Conservation (phyloP, 148 eudicot species). For the Rhododendron ovatum region DNA sequence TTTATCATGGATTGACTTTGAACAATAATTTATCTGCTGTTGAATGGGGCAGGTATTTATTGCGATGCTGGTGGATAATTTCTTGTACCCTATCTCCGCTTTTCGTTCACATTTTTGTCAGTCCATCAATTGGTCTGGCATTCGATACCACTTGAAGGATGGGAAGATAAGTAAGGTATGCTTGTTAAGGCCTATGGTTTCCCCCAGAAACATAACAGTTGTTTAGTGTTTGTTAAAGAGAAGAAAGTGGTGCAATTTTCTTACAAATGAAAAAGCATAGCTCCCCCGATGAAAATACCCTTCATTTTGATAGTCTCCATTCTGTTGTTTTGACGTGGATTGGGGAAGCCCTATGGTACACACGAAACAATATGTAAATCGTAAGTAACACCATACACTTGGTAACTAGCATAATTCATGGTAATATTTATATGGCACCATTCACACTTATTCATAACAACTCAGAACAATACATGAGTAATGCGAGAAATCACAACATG, state of each 20-base stretch:
- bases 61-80: conserved; percentile 92
- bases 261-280: not conserved
- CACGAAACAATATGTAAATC: not conserved
- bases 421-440: not conserved
- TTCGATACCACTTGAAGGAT: conserved; percentile 77
- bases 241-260: not conserved
- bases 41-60: conserved; percentile 69
- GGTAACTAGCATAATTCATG: not conserved
- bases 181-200: not conserved
- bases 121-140: conserved; percentile 95
- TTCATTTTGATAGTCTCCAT: not conserved
- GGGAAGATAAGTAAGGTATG: conserved; percentile 85
- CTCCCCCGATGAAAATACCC: not conserved
- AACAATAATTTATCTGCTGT: not conserved
- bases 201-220: not conserved
- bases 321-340: not conserved
- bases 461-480: not conserved
- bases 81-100: conserved; percentile 85
- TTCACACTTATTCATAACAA: not conserved
- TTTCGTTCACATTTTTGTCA: conserved; percentile 76
- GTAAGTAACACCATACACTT: not conserved
- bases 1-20: not conserved
- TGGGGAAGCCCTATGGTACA: not conserved
- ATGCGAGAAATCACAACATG: not conserved
- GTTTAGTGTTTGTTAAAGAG: not conserved